Evolutionary conservation across 768 basidiomycete genomes (phyloP).

Genomic region (Ramaria sp.): DNA sequence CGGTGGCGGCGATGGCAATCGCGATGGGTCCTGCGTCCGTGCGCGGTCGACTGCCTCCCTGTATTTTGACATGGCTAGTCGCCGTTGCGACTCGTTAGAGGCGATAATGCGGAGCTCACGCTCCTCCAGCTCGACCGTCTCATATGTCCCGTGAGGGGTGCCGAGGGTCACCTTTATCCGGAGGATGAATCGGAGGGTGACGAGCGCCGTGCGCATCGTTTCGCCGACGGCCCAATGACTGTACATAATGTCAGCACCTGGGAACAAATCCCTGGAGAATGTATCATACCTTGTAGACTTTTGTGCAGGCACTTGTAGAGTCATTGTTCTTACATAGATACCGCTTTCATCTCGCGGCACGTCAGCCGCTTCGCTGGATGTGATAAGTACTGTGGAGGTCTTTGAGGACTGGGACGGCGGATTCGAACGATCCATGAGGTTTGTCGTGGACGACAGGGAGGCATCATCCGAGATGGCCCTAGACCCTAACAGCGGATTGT

Average conservation of each 20-base stretch:
- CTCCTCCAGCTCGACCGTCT: conserved; percentile 60
- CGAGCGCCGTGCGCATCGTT: conserved; percentile 55
- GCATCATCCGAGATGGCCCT: neutral
- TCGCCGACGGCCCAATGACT: conserved; percentile 76
- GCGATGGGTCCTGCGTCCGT: neutral
- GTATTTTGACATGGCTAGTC: conserved; percentile 51
- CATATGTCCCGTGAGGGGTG: conserved; percentile 16
- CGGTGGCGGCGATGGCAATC: neutral
- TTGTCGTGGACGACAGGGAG: conserved; percentile 2
- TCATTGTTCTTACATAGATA: conserved; percentile 52
- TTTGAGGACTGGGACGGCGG: neutral
- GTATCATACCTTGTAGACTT: conserved; percentile 30
- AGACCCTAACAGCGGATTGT: conserved; percentile 20
- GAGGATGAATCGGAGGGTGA: conserved; percentile 58
- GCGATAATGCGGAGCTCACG: conserved; percentile 57
- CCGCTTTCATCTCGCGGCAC: conserved; percentile 45
- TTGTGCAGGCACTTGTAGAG: conserved; percentile 60
- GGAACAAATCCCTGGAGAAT: neutral
- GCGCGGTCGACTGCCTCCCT: conserved; percentile 24
- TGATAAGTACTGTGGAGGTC: conserved; percentile 9
- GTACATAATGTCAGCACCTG: conserved; percentile 15
- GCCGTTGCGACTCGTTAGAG: conserved; percentile 60
- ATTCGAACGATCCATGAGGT: conserved; percentile 9
- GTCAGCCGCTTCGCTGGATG: conserved; percentile 40
- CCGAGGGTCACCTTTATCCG: conserved; percentile 46